Percentiles rank a stretch among this genome's conserved stretches.
phyloP scores from a whole-genome alignment of 2,329 filamentous ascomycete genomes.

The Fusarium miscanthi region DNA sequence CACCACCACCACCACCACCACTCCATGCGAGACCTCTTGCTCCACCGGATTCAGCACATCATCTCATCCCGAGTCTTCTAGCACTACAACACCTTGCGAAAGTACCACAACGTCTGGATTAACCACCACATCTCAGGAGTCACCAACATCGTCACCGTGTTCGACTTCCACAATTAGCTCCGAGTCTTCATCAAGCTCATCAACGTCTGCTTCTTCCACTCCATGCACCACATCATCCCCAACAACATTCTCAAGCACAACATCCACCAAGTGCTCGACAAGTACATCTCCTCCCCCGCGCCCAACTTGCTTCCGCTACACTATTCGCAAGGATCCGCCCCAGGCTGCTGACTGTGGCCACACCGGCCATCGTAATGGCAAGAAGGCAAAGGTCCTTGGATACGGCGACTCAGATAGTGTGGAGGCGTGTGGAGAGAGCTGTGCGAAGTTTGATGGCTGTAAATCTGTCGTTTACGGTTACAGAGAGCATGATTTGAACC shows the following conservation, averaged over 20 bases:
- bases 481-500: constrained; percentile 17
- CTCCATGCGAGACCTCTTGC: neutral
- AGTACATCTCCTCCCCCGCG: neutral
- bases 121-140: neutral
- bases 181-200: neutral
- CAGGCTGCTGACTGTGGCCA: constrained; percentile 13
- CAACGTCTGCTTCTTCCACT: neutral
- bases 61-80: neutral
- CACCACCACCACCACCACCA: neutral
- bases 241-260: constrained; percentile 6
- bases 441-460: constrained; percentile 13
- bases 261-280: neutral
- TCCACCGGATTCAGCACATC: neutral
- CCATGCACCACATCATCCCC: neutral
- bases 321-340: constrained; percentile 15
- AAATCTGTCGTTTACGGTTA: constrained; percentile 29
- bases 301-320: constrained; percentile 33
- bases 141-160: neutral
- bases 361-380: constrained; percentile 6
- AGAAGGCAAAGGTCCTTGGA: constrained; percentile 23
- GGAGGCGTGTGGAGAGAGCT: constrained; percentile 31
- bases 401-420: constrained; percentile 26
- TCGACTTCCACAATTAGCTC: neutral
- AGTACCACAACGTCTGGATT: neutral
- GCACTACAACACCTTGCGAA: neutral